A percentile compares a stretch with the other conserved stretches of the same genome.
Conservation (phyloP, 352 stramenopile genomes). For the Globisporangium alternatum region DNA sequence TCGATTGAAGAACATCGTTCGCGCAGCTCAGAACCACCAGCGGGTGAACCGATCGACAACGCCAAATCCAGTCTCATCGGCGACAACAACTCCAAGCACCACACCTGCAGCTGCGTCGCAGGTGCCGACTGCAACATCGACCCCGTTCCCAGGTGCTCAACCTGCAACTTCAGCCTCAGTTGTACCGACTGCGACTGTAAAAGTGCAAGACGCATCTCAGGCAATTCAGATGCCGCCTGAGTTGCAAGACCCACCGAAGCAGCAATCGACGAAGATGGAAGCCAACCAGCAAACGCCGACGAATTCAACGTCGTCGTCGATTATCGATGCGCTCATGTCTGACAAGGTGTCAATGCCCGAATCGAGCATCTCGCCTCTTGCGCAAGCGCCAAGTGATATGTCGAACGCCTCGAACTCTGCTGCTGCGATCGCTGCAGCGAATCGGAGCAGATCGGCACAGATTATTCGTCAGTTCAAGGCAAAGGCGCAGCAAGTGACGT, state of each 20-base stretch:
- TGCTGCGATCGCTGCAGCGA: constrained; percentile 28
- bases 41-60: constrained; percentile 35
- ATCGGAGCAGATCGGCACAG: constrained; percentile 70
- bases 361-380: constrained; percentile 30
- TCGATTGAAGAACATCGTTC: constrained; percentile 93
- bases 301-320: constrained; percentile 27
- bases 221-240: constrained; percentile 78
- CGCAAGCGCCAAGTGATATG: constrained; percentile 9
- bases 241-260: constrained; percentile 45
- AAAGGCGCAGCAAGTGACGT: constrained; percentile 76
- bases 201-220: constrained; percentile 31
- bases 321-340: constrained; percentile 44
- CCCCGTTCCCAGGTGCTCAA: constrained; percentile 60
- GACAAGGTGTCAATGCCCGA: constrained; percentile 39
- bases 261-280: constrained; percentile 27
- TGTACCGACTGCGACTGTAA: constrained; percentile 15
- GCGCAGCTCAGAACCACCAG: constrained; percentile 67
- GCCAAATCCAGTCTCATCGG: constrained; percentile 19
- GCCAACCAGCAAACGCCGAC: constrained; percentile 19
- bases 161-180: constrained; percentile 22
- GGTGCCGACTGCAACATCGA: constrained; percentile 26
- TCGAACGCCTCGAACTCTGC: constrained; percentile 19
- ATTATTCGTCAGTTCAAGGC: constrained; percentile 83
- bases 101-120: constrained; percentile 16
- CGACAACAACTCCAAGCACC: constrained; percentile 7